These are phyloP conservation scores for Cynara cardunculus DNA, from an alignment of 129 eudicot genomes.

Conservation along the genomic window DNA sequence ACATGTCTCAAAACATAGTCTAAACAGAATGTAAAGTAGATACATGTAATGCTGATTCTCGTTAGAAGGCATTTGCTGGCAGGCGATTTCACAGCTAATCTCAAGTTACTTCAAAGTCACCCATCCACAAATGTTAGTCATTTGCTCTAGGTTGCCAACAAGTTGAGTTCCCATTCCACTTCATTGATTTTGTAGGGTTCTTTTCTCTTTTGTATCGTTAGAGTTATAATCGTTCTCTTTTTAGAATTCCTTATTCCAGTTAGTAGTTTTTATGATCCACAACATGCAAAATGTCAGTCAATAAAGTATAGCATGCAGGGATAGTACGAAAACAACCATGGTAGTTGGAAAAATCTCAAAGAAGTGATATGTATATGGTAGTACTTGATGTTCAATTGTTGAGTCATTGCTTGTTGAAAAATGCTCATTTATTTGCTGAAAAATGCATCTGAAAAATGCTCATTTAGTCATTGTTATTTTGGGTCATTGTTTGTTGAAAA, in stretches of 20 bases:
- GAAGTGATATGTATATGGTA: too few species aligned
- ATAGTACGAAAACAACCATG: too few species aligned
- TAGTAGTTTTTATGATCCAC: constrained; percentile 10
- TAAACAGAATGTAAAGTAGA: background rate
- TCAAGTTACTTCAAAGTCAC: constrained; percentile 51
- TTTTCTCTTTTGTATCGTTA: background rate
- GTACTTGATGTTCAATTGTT: too few species aligned
- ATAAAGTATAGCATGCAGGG: constrained; percentile 16
- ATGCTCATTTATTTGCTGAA: too few species aligned
- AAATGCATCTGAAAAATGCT: too few species aligned
- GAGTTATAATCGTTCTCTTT: background rate
- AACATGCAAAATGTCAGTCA: constrained; percentile 21
- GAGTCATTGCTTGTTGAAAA: too few species aligned
- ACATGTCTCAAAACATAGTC: background rate
- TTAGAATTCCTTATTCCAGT: constrained; percentile 5
- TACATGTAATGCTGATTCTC: constrained; percentile 34
- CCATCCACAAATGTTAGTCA: constrained; percentile 39
- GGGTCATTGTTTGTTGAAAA: too few species aligned
- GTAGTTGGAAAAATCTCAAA: too few species aligned
- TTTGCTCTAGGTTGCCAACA: constrained; percentile 35
- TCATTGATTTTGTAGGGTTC: constrained; percentile 12
- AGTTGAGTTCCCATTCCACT: constrained; percentile 25
- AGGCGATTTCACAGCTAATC: constrained; percentile 53
- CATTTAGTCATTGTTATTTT: too few species aligned
- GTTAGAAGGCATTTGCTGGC: constrained; percentile 42